Percentiles rank a stretch among this genome's conserved stretches.
Evolutionary conservation across 495 filamentous ascomycete genomes (phyloP).

Genomic region (Baudoinia panamericana): DNA sequence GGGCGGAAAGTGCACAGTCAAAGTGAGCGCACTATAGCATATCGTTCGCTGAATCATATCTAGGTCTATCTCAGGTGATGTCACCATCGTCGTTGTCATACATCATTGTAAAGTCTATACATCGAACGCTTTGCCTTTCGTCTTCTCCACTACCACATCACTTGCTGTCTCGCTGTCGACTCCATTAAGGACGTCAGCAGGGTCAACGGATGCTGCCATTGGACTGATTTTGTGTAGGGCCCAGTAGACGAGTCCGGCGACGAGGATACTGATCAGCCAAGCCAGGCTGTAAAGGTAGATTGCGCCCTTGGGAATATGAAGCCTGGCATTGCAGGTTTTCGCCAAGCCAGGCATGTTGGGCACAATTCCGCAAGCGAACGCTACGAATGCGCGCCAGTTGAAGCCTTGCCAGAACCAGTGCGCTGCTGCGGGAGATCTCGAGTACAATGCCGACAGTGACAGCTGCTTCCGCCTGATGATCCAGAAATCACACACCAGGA

Average conservation of each 20-base stretch:
- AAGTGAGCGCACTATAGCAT: too few relatives aligned
- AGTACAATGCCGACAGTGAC: constrained; percentile 44
- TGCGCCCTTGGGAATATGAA: neutral
- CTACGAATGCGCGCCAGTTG: constrained; percentile 53
- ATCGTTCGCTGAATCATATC: neutral
- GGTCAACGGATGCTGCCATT: neutral
- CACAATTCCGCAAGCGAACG: constrained; percentile 48
- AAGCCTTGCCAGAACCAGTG: constrained; percentile 43
- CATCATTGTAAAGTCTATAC: neutral
- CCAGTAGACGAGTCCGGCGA: neutral
- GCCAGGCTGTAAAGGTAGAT: constrained; percentile 2
- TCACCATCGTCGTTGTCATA: neutral
- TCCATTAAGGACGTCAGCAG: neutral
- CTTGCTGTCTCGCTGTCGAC: neutral
- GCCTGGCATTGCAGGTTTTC: neutral
- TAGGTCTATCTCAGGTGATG: neutral
- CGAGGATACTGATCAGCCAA: neutral
- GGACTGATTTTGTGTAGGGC: constrained; percentile 1
- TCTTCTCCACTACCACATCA: too few relatives aligned
- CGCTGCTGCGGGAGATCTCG: constrained; percentile 33
- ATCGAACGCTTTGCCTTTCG: neutral
- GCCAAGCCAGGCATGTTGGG: constrained; percentile 47
- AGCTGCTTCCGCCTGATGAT: constrained; percentile 42
- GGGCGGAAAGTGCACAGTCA: constrained; percentile 4
- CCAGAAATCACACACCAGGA: constrained; percentile 57